These are phyloP conservation scores for Penicillium sp. DNA, from an alignment of 2,329 filamentous ascomycete genomes.

Conservation along the genomic window DNA sequence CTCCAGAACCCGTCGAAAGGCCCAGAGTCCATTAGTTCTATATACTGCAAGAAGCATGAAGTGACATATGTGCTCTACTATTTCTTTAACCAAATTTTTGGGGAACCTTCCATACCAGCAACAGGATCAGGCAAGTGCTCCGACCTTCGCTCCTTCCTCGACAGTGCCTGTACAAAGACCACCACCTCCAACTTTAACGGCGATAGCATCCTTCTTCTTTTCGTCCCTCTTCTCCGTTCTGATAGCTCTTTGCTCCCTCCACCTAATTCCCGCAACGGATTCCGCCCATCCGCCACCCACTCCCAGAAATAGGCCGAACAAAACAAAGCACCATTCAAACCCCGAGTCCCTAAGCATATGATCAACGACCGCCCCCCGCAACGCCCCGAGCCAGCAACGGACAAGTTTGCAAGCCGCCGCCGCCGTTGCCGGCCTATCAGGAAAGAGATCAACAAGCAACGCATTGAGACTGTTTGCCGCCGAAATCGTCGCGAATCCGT, in stretches of 20 bases:
- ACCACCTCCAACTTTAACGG: not conserved
- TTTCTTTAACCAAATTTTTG: not conserved
- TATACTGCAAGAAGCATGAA: not conserved
- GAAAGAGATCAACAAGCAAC: constrained; percentile 38
- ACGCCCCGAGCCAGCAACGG: constrained; percentile 36
- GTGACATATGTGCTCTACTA: not conserved
- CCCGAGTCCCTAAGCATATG: constrained; percentile 33
- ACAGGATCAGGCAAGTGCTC: not conserved
- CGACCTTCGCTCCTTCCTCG: not conserved
- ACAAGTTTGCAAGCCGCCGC: constrained; percentile 36
- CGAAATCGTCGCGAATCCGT: constrained; percentile 32
- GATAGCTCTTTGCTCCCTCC: constrained; percentile 25
- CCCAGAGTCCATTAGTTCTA: no score
- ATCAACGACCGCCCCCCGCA: constrained; percentile 31
- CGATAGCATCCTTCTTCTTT: constrained; percentile 4
- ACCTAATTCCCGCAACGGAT: constrained; percentile 25
- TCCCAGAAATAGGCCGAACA: constrained; percentile 28
- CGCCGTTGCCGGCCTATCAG: constrained; percentile 32
- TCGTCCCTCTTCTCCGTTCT: constrained; percentile 19
- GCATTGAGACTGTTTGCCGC: constrained; percentile 32
- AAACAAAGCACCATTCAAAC: constrained; percentile 35
- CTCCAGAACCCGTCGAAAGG: no score
- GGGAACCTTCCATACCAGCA: not conserved
- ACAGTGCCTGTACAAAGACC: not conserved
- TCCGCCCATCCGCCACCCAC: constrained; percentile 24